A percentile compares a stretch with the other conserved stretches of the same genome.
Evolutionary conservation across 2,329 filamentous ascomycete genomes (phyloP).

Genomic region (Penicillium sp.): DNA sequence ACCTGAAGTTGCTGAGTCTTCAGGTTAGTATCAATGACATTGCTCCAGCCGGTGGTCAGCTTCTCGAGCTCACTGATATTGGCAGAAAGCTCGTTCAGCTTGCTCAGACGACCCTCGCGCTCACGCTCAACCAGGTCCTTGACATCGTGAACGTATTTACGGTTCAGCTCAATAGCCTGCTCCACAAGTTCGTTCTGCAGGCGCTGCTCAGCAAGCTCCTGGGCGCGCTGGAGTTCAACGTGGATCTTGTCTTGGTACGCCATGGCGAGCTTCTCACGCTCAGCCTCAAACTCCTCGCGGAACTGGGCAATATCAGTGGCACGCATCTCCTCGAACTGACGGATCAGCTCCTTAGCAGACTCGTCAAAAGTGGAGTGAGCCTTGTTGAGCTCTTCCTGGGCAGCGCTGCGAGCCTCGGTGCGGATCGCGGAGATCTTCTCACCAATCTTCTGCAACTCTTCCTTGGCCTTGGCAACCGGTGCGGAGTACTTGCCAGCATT

Average conservation of each 20-base stretch:
- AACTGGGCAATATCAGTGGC: conserved; percentile 76
- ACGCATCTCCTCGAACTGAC: conserved; percentile 83
- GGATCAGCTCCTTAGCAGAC: conserved; percentile 82
- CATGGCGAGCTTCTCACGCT: conserved; percentile 76
- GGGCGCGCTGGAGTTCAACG: conserved; percentile 75
- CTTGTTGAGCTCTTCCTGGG: conserved; percentile 72
- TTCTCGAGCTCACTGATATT: conserved; percentile 82
- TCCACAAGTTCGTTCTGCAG: conserved; percentile 83
- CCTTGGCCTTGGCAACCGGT: conserved; percentile 82
- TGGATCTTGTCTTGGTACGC: conserved; percentile 79
- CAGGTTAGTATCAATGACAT: conserved; percentile 84
- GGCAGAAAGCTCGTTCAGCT: conserved; percentile 75
- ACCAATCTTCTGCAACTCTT: conserved; percentile 75
- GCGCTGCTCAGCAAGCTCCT: conserved; percentile 78
- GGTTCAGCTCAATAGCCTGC: conserved; percentile 86
- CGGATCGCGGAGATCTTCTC: conserved; percentile 75
- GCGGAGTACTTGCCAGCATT: conserved; percentile 74
- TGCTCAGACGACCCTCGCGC: conserved; percentile 81
- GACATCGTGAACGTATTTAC: conserved; percentile 77
- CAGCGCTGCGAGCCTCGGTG: conserved; percentile 65
- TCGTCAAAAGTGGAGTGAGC: conserved; percentile 78
- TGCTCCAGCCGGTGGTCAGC: conserved; percentile 85
- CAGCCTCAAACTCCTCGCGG: conserved; percentile 83
- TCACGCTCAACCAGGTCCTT: conserved; percentile 82
- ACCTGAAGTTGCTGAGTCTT: conserved; percentile 96